Evolutionary conservation across 345 rosid species (phyloP), one percentile per base, ranked within the genome.

Genomic region (Kernera saxatilis): DNA sequence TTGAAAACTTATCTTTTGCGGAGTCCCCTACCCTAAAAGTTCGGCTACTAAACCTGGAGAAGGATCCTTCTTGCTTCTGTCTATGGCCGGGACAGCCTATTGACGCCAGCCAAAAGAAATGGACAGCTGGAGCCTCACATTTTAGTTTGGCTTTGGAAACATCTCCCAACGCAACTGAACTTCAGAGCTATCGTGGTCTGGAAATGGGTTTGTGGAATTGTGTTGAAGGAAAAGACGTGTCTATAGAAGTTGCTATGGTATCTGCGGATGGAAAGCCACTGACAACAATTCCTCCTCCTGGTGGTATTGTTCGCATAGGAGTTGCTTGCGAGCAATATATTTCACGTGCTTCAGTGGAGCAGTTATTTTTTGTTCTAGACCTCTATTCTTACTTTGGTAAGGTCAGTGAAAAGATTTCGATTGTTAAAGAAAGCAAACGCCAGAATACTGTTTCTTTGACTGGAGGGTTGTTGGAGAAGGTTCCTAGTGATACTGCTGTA

Each of bases 61-160:
- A 89, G 76, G 98, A 94, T 84, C 97, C 98, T 77, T 96, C 98
- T 77, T 94, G 98, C 83, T 94, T 94, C 77, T 82, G 79, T 67
- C 79, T 94, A 53, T 94, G 98, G 99, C 79, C 80, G 10, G 96
- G 86, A 63, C 98, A 94, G 77, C 96, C 98, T 10, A 69, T 89
- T 77, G 97, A 91, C 79, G 93, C 98, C 65, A 94, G 99, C 91
- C 93, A 83, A 83, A 91, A 84, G 81, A 94, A 94, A 79, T 91
- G 89, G 92, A 81, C 83, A 39, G 79, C 86, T 73, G 87, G 87
- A 71, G 95, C 87, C 27, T 81, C 92, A 8, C 77, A 78, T 30
- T 68, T 91, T 74, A 80, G 84, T 84, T 81, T 94, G 78, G 89
- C 88, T 74, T 83, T 94, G 67, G 97, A 87, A 82, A 86, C 98